Base-by-base conservation (phyloP, 2,329 filamentous ascomycete species). In the Mycocentrospora acerina region DNA sequence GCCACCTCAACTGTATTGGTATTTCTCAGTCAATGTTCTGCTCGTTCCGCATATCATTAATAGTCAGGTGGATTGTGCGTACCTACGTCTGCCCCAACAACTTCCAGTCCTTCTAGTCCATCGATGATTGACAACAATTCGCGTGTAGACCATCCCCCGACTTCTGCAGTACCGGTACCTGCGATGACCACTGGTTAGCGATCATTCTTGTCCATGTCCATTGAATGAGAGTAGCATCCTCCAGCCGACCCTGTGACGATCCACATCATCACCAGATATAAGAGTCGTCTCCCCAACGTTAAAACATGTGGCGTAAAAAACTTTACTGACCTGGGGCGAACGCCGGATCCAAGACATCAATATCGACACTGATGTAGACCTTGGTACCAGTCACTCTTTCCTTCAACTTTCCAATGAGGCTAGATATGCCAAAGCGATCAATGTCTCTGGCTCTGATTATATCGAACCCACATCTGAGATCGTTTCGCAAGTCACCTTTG, bases 101-200 rank as follows among this genome's bases (percentile, higher is more conserved):
- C 70, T 35, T 81, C 73, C 32, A 83, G 48, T 0, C 78, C 79
- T 27, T 70, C 70, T n/a, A 83, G 66, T 1, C 78, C 79, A 48
- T 81, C 77, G 15, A 83, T 61, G 40, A 82, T 78, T 0, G 76
- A 77, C 27, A 80, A 61, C 16, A 83, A 61, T 51, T 83, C 80
- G 25, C 80, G 71, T 0, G 78, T 81, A 1, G 72, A 75, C 80
- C 80, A 83, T 3, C 80, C 80, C 30, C 80, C 80, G 2, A 78
- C 77, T 55, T 83, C 80, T 8, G 79, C 73, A 1, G 80, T 82
- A 2, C 80, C 80, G 0, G 80, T 82, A 7, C 71, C 77, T 66
- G 37, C 25, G 16, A 3, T 25, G 5, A 6, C 5, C 9, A 15
- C 18, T 13, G 11, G 17, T n/a, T 19, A 35, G 29, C 19, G 27